Evolutionary conservation across 176 grass and related monocot species (phyloP), one percentile per base, ranked within the genome.

Genomic region (Lolium perenne): DNA sequence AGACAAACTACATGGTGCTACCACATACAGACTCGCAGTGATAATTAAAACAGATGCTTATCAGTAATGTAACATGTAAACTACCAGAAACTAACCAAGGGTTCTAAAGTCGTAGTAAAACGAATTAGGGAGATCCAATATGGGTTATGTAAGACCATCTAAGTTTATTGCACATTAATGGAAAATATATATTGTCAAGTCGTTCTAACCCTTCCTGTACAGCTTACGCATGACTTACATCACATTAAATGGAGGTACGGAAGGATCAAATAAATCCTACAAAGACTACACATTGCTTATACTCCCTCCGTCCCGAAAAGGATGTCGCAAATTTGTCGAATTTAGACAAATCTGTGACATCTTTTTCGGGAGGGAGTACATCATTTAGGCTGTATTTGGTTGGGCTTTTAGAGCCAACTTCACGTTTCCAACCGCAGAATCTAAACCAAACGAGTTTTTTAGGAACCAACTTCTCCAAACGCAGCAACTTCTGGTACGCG

Each of bases 31-130:
- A 38, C n/a, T 26, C 51, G 41, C 47, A 9, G 6, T 53, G 46
- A 38, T 54, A 18, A 11, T 53, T 8, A 38, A 79, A 89, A 2
- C 14, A 65, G 4, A 20, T 73, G 2, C 11, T 20, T 46, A 65
- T 80, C 32, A 74, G 21, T 74, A 6, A 3, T 64, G 20, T 20
- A 51, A 41, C n/a, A 54, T 53, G 69, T 79, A 84, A 10, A 80
- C 2, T 62, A 51, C 9, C 50, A 10, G 6, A 84, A 53, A 79
- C 15, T 78, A 43, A 77, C 21, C 17, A 41, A 25, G 12, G 62
- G n/a, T 22, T 63, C 2, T 26, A 88, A 59, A 63, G 43, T 49
- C 18, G 3, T 57, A 35, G 38, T 22, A 50, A 61, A 23, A 23
- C 40, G 8, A 71, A 51, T 20, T 69, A 16, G 13, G 59, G 23